Evolutionary conservation across 495 filamentous ascomycete species (phyloP).

Genomic region (Xylaria grammica): DNA sequence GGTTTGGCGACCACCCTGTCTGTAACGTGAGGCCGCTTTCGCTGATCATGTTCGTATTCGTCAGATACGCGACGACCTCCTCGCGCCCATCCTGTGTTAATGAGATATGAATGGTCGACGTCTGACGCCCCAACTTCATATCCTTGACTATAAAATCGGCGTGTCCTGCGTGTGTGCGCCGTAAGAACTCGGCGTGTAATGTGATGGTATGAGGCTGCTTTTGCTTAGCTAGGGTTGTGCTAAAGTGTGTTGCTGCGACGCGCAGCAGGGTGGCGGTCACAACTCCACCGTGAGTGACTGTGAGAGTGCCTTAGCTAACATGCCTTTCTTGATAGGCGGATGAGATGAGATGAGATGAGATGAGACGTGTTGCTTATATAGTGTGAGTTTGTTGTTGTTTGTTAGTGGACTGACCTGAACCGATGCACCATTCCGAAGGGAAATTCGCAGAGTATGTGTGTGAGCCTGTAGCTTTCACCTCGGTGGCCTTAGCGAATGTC

Average conservation of each 20-base stretch:
- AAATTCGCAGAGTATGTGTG: constrained; percentile 68
- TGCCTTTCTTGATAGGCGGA: constrained; percentile 5
- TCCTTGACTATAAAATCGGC: constrained; percentile 67
- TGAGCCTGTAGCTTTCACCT: constrained; percentile 56
- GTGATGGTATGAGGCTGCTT: constrained; percentile 68
- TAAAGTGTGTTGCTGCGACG: constrained; percentile 66
- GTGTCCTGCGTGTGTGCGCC: constrained; percentile 66
- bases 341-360: too few species aligned
- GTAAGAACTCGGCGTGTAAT: constrained; percentile 73
- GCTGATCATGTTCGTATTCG: constrained; percentile 62
- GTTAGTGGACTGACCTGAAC: constrained; percentile 55
- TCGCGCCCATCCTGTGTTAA: constrained; percentile 57
- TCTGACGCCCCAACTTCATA: constrained; percentile 71
- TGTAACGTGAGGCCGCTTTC: constrained; percentile 62
- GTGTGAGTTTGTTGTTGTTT: not conserved
- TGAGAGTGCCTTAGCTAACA: constrained; percentile 3
- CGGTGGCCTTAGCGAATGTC: constrained; percentile 64
- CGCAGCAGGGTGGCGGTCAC: constrained; percentile 67
- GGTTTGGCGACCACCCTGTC: constrained; percentile 54
- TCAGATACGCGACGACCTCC: constrained; percentile 71
- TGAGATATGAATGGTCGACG: constrained; percentile 71
- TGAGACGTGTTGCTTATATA: too few species aligned
- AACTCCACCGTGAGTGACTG: constrained; percentile 81
- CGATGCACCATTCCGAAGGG: constrained; percentile 73
- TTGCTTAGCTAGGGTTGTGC: constrained; percentile 62